Evolutionary conservation across 768 basidiomycete genomes (phyloP).

Genomic region (Pisolithus tinctorius): DNA sequence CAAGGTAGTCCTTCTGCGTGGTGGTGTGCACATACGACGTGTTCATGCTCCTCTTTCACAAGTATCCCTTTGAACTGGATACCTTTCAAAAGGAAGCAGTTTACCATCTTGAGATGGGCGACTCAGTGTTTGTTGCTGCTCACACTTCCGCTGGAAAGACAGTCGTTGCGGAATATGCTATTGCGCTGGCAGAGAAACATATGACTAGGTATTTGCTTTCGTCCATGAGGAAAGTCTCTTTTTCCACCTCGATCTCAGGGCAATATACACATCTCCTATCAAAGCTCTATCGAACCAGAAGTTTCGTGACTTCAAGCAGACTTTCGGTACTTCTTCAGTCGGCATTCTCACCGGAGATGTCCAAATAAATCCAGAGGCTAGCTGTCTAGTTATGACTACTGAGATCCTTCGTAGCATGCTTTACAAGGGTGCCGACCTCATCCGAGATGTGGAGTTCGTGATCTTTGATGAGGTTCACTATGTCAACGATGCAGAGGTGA

Average conservation of each 20-base stretch:
- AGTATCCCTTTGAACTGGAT: slow-evolving; percentile 99
- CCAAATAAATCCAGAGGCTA: slow-evolving; percentile 97
- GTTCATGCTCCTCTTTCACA: not conserved
- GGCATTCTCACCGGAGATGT: slow-evolving; percentile 98
- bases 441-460: slow-evolving; percentile 98
- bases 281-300: slow-evolving; percentile 99
- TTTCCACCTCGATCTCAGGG: slow-evolving; percentile 39
- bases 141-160: slow-evolving; percentile 99
- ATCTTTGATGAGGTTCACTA: slow-evolving; percentile 99
- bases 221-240: slow-evolving; percentile 8
- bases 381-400: slow-evolving; percentile 95
- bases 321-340: slow-evolving; percentile 84
- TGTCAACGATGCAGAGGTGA: slow-evolving; percentile 96
- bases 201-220: slow-evolving; percentile 78
- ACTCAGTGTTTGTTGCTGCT: slow-evolving; percentile 98
- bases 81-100: slow-evolving; percentile 99
- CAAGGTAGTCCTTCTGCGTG: slow-evolving; percentile 43
- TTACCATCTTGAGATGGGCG: slow-evolving; percentile 93
- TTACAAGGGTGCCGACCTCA: slow-evolving; percentile 97
- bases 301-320: slow-evolving; percentile 97
- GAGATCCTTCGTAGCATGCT: slow-evolving; percentile 98
- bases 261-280: slow-evolving; percentile 98
- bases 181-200: slow-evolving; percentile 92
- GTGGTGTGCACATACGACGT: not conserved
- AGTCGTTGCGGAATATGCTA: slow-evolving; percentile 98